A percentile compares a stretch with the other conserved stretches of the same genome.
These are phyloP conservation scores for Botrytis fabae DNA, from an alignment of 2,329 filamentous ascomycete genomes.

Conservation along the genomic window DNA sequence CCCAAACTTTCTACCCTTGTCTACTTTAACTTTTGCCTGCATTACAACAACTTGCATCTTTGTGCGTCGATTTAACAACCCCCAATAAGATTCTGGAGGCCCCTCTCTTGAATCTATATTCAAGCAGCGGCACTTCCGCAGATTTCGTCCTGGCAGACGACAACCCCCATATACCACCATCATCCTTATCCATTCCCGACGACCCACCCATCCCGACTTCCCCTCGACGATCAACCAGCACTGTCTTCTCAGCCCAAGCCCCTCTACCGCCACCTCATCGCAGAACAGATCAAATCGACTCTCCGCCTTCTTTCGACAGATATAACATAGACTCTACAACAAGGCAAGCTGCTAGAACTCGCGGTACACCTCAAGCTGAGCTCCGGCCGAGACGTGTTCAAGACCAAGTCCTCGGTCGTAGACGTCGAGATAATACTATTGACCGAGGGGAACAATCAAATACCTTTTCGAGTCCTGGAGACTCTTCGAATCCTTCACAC, in stretches of 20 bases:
- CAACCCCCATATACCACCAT: conserved; percentile 51
- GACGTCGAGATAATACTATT: conserved; percentile 49
- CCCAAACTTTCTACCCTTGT: background rate
- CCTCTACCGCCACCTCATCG: conserved; percentile 30
- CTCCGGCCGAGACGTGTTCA: conserved; percentile 9
- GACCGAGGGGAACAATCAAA: conserved; percentile 44
- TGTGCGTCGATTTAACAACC: background rate
- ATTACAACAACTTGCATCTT: conserved; percentile 5
- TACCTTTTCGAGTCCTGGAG: conserved; percentile 35
- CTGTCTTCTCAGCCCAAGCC: conserved; percentile 47
- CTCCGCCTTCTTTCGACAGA: background rate
- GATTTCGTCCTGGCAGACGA: conserved; percentile 74
- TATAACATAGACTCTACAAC: conserved; percentile 15
- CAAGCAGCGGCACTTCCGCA: conserved; percentile 49
- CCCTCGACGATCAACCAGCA: conserved; percentile 51
- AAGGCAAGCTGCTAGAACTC: conserved; percentile 19
- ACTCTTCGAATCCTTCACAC: conserved; percentile 27
- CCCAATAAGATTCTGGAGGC: conserved; percentile 17
- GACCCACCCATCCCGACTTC: conserved; percentile 59
- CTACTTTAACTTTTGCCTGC: background rate
- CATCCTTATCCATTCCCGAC: conserved; percentile 67
- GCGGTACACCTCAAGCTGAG: background rate
- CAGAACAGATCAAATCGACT: conserved; percentile 17
- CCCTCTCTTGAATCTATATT: conserved; percentile 23
- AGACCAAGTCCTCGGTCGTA: conserved; percentile 54